A percentile compares a stretch with the other conserved stretches of the same genome.
phyloP scores from a whole-genome alignment of 768 basidiomycete genomes.

The Jaapia argillacea region DNA sequence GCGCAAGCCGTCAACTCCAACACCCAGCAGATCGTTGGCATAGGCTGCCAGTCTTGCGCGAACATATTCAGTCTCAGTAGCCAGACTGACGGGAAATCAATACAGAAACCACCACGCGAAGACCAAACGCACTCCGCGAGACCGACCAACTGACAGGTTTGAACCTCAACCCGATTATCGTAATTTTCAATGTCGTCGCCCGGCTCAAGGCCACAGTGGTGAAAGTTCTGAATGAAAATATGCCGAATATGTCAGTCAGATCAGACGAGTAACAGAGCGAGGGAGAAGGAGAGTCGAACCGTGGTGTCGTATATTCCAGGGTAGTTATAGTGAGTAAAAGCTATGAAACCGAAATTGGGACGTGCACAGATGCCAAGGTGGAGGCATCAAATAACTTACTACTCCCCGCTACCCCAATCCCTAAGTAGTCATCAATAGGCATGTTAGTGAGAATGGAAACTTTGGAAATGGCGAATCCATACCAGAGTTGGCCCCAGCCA shows the following conservation, averaged over 20 bases:
- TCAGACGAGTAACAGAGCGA: background rate
- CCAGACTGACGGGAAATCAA: too few species aligned
- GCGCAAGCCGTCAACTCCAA: constrained; percentile 17
- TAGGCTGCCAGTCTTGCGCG: constrained; percentile 15
- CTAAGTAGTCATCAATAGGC: too few species aligned
- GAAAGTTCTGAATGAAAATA: too few species aligned
- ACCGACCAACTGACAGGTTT: constrained; percentile 18
- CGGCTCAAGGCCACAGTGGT: constrained; percentile 43
- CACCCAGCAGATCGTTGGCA: constrained; percentile 17
- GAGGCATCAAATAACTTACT: too few species aligned
- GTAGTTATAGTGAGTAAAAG: constrained; percentile 6
- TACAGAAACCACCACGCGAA: too few species aligned
- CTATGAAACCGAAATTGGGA: too few species aligned
- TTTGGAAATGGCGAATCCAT: constrained; percentile 9
- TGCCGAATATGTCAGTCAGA: too few species aligned
- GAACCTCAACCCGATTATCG: constrained; percentile 30
- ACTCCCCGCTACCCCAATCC: too few species aligned
- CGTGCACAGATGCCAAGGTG: too few species aligned
- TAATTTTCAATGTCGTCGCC: constrained; percentile 27
- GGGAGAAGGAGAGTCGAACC: background rate
- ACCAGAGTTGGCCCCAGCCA: constrained; percentile 11
- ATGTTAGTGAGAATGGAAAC: too few species aligned
- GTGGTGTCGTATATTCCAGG: constrained; percentile 9
- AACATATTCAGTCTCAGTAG: constrained; percentile 17
- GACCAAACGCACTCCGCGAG: constrained; percentile 20